Conservation (phyloP, 2,329 filamentous ascomycete species). For the Colletotrichum eremochloae region DNA sequence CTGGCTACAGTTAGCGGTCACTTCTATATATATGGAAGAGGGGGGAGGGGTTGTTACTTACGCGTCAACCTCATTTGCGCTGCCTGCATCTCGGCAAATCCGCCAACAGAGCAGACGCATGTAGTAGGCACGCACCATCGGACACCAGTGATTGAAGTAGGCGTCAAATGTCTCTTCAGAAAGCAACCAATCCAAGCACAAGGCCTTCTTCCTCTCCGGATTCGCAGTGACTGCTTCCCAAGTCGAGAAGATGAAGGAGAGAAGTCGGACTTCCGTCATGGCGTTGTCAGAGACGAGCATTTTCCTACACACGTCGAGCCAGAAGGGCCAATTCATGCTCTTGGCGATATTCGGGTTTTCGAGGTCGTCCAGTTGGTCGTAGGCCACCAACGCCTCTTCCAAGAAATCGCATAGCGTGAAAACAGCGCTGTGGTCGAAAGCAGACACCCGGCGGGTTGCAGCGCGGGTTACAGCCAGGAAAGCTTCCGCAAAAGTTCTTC, state of each 20-base stretch:
- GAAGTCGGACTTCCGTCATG: conserved; percentile 87
- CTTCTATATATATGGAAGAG: background rate
- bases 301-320: conserved; percentile 82
- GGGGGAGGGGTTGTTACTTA: conserved; percentile 59
- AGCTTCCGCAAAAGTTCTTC: conserved; percentile 80
- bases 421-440: conserved; percentile 86
- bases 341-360: conserved; percentile 52
- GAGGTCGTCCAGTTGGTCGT: conserved; percentile 61
- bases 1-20: conserved; percentile 56
- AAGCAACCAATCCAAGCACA: conserved; percentile 83
- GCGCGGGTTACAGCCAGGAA: conserved; percentile 82
- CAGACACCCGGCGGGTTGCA: conserved; percentile 79
- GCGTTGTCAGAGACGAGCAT: conserved; percentile 89
- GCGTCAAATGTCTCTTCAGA: conserved; percentile 81
- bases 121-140: conserved; percentile 94
- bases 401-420: conserved; percentile 93
- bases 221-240: conserved; percentile 81
- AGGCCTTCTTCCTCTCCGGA: conserved; percentile 73
- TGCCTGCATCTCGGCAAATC: conserved; percentile 81
- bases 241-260: conserved; percentile 83
- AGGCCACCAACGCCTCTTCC: conserved; percentile 81
- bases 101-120: conserved; percentile 94
- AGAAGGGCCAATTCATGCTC: conserved; percentile 84
- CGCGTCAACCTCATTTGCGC: conserved; percentile 74
- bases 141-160: conserved; percentile 94